Base-by-base conservation (phyloP, 495 filamentous ascomycete genomes). In the Penicillium ucsense region DNA sequence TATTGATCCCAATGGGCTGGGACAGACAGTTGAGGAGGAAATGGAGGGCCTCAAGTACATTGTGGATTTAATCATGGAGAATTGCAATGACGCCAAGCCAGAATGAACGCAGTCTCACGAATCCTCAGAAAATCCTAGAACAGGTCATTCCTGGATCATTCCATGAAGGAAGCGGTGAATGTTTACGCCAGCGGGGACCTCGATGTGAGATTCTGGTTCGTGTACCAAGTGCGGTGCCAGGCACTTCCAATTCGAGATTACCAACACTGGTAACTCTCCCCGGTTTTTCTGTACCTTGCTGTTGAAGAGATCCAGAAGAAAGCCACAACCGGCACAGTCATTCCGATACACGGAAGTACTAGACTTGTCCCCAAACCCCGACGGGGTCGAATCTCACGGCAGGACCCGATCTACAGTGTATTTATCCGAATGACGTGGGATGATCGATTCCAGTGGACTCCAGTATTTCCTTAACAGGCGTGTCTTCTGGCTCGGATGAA, bases 21-120 rank as follows among this genome's bases (percentile, higher is more conserved):
- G 85, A 1, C 80, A 86, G 27, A 80, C 76, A 7, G 80, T 90
- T n/a, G 88, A 94, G 58, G 91, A 97, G 70, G 91, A 96, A 66
- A 87, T 95, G 85, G 89, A 92, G 56, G 89, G 84, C 3, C 77
- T 96, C 45, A 77, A 72, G 49, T 75, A 75, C 54, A 79, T 89
- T 45, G 81, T 89, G 43, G 77, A 85, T 42, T 72, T 84, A 40
- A 72, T 91, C 8, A 67, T 85, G 32, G 51, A 56, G 43, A 59
- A 52, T 8, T 56, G 48, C 38, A 53, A 53, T 36, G 41, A 51
- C 38, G 41, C 53, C 11, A 48, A 56, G 46, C n/a, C 48, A 29
- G 31, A 38, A 38, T 54, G 27, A 41, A 6, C 7, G 6, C 39
- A 49, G 41, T 38, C 47, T 12, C 33, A 29, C 36, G 11, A 36